A percentile compares a stretch with the other conserved stretches of the same genome.
Conservation (phyloP, 257 asterid species). For the Scutellaria barbata region DNA sequence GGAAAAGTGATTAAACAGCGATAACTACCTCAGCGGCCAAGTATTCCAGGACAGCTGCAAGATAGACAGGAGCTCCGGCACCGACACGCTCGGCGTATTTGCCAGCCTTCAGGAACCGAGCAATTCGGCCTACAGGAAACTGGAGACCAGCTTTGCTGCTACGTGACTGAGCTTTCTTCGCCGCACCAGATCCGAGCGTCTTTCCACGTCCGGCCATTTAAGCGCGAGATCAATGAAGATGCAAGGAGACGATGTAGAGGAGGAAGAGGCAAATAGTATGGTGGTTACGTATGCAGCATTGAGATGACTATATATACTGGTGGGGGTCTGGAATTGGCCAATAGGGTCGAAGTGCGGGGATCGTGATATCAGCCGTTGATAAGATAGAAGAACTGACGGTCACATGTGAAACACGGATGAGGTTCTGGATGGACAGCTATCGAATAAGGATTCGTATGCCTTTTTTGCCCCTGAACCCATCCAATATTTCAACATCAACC, state of each 20-base stretch:
- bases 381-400: slow-evolving; percentile 23
- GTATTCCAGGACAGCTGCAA: slow-evolving; percentile 53
- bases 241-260: no score
- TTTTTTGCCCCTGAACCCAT: slow-evolving; percentile 6
- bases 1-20: no score
- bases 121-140: slow-evolving; percentile 58
- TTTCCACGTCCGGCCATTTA: slow-evolving; percentile 55
- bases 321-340: background rate
- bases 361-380: slow-evolving; percentile 40
- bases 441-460: background rate
- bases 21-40: slow-evolving; percentile 53
- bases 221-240: background rate
- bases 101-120: slow-evolving; percentile 57
- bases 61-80: slow-evolving; percentile 58
- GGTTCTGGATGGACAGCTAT: no score
- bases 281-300: no score
- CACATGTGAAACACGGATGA: background rate
- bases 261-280: background rate
- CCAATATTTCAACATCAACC: background rate
- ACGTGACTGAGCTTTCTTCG: slow-evolving; percentile 52
- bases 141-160: slow-evolving; percentile 63
- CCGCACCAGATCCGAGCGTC: slow-evolving; percentile 55
- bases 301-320: no score
- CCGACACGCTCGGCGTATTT: slow-evolving; percentile 59
- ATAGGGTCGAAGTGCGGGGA: slow-evolving; percentile 37